phyloP scores from a whole-genome alignment of 257 asterid genomes.

The Jaltomata sinuosa region DNA sequence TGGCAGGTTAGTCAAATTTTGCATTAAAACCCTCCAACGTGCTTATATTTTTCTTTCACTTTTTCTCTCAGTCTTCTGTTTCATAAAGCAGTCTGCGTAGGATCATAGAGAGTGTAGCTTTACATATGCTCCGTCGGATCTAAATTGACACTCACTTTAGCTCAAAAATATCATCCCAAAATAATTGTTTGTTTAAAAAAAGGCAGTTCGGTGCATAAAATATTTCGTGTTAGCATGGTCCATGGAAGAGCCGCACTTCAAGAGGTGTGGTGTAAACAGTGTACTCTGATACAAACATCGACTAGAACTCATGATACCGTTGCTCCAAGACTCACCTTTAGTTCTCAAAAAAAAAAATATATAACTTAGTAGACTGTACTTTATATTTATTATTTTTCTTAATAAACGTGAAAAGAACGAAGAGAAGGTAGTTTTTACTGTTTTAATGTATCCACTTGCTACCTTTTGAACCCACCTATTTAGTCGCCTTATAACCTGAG shows the following conservation, averaged over 20 bases:
- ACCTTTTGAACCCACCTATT: neutral
- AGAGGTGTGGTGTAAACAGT: too few relatives aligned
- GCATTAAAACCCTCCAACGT: slow-evolving; percentile 8
- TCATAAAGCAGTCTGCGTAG: neutral
- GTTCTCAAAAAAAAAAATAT: too few relatives aligned
- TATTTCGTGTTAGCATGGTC: too few relatives aligned
- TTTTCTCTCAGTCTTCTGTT: neutral
- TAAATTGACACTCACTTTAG: neutral
- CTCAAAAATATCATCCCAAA: too few relatives aligned
- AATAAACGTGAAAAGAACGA: neutral
- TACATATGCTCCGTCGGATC: neutral
- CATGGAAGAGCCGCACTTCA: too few relatives aligned
- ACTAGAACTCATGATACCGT: too few relatives aligned
- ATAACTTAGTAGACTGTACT: too few relatives aligned
- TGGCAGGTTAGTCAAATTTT: slow-evolving; percentile 51
- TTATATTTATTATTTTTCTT: neutral
- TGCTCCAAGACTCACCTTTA: too few relatives aligned
- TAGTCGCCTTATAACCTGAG: neutral
- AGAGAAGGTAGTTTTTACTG: neutral
- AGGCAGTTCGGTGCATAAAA: too few relatives aligned
- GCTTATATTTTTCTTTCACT: neutral
- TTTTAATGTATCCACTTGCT: neutral
- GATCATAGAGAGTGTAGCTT: neutral
- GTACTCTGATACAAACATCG: too few relatives aligned
- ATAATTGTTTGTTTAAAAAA: too few relatives aligned